phyloP scores from a whole-genome alignment of 1,284 basidiomycete genomes.

The Fistulina hepatica region DNA sequence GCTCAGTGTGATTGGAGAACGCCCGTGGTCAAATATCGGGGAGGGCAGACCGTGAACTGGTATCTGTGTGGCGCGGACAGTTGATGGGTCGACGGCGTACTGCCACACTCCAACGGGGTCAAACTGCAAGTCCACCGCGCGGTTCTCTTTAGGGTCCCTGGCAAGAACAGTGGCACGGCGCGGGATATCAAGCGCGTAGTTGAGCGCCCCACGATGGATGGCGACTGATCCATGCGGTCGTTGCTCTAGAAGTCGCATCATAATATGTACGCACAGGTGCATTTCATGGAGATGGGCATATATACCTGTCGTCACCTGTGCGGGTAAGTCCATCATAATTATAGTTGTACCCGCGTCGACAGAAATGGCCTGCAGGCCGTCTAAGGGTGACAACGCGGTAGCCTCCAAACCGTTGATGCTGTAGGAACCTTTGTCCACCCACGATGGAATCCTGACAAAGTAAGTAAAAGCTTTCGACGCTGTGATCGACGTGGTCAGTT shows the following conservation, averaged over 20 bases:
- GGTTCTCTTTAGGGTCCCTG: constrained; percentile 34
- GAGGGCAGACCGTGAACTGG: constrained; percentile 28
- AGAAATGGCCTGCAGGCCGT: constrained; percentile 36
- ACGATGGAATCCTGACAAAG: constrained; percentile 44
- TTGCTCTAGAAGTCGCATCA: constrained; percentile 25
- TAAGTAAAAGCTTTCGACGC: constrained; percentile 41
- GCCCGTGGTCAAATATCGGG: constrained; percentile 43
- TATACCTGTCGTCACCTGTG: constrained; percentile 37
- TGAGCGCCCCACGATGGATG: constrained; percentile 43
- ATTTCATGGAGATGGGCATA: neutral
- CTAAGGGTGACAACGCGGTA: constrained; percentile 29
- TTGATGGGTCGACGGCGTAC: constrained; percentile 44
- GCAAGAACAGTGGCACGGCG: constrained; percentile 33
- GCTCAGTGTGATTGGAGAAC: constrained; percentile 39
- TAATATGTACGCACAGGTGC: neutral
- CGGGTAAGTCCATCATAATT: constrained; percentile 35
- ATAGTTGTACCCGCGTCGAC: constrained; percentile 35
- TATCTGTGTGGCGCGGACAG: constrained; percentile 26
- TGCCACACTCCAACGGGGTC: constrained; percentile 40
- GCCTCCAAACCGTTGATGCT: constrained; percentile 32
- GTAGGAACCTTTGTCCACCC: constrained; percentile 41
- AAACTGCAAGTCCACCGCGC: constrained; percentile 42
- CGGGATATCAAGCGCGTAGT: constrained; percentile 45
- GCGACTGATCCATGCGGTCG: constrained; percentile 43
- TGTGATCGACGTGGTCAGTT: constrained; percentile 36